Evolutionary conservation across 176 grass and related monocot species (phyloP), one percentile per base, ranked within the genome.

Genomic region (Pontederia crassipes): DNA sequence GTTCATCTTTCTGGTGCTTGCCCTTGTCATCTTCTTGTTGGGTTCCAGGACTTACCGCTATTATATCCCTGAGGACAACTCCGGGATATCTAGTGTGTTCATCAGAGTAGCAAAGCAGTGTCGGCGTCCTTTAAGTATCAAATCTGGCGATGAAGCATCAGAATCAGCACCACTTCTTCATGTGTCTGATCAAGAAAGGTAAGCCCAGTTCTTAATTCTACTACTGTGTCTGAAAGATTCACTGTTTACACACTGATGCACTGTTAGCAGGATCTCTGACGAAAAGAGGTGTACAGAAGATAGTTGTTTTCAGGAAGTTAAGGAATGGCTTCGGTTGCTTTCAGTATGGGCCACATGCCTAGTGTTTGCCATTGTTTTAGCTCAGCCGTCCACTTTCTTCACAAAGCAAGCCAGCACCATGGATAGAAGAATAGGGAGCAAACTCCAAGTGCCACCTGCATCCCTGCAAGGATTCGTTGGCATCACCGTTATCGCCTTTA

Each of bases 371-470:
- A 28, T 76, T 1, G 9, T 85, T 20, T 66, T 49, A 3, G 71
- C 66, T 24, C 90, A 95, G 55, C 56, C 64, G 51, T 60, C 84
- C 14, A 89, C 90, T 10, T 45, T 85, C 16, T 96, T 90, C 62
- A 86, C 80, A 48, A 89, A 86, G 66, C 90, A 90, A 75, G 80
- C 74, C 46, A 78, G 75, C 32, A 90, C 80, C 58, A 58, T 95
- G 49, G 81, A 87, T 61, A 80, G 80, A 54, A 67, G 67, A 50
- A 75, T 87, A 62, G 72, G 83, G 65, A 15, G 11, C 49, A 17
- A 59, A 8, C 46, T 61, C 67, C 46, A 81, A 53, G 58, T 84
- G 49, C 83, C 83, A 58, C 64, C 83, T 9, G 86, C 91, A 27
- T 58, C 91, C 2, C 62, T 90, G 14, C 83, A 85, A 70, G 79